A percentile compares a stretch with the other conserved stretches of the same genome.
Evolutionary conservation across 345 rosid genomes (phyloP).

Genomic region (Eucalyptus curtisii): DNA sequence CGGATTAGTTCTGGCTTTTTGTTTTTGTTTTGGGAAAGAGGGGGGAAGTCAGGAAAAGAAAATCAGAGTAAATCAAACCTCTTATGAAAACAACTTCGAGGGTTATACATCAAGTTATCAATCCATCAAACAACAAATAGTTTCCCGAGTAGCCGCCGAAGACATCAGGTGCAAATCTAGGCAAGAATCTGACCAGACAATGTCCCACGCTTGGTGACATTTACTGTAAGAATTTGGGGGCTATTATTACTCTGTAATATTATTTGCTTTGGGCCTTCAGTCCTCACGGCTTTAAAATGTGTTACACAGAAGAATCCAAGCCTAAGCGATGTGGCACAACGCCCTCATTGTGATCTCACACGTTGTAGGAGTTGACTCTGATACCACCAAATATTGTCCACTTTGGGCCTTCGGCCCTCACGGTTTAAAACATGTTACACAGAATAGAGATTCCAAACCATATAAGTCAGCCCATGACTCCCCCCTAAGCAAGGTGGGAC

Average conservation of each 20-base stretch:
- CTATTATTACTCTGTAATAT: no score
- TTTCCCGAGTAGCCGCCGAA: constrained; percentile 75
- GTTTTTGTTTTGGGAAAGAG: neutral
- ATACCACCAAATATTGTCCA: no score
- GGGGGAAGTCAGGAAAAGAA: neutral
- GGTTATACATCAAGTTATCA: neutral
- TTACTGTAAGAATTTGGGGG: neutral
- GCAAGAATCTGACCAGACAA: constrained; percentile 68
- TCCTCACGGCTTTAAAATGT: no score
- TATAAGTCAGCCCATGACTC: accelerated
- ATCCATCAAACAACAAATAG: neutral
- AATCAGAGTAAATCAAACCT: neutral
- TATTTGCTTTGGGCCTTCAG: no score
- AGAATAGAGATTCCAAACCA: no score
- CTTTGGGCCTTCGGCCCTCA: no score
- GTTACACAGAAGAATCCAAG: no score
- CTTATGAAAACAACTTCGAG: neutral
- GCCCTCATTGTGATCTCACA: no score
- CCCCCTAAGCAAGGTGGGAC: accelerated
- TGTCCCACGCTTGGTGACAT: constrained; percentile 86
- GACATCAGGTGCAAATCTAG: constrained; percentile 92
- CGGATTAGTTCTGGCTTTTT: neutral
- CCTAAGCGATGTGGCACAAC: no score
- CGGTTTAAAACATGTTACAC: accelerated
- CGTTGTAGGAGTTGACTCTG: accelerated